Evolutionary conservation across 108 stramenopile genomes (phyloP).

Genomic region (Pseudonitzschia delicatissima): DNA sequence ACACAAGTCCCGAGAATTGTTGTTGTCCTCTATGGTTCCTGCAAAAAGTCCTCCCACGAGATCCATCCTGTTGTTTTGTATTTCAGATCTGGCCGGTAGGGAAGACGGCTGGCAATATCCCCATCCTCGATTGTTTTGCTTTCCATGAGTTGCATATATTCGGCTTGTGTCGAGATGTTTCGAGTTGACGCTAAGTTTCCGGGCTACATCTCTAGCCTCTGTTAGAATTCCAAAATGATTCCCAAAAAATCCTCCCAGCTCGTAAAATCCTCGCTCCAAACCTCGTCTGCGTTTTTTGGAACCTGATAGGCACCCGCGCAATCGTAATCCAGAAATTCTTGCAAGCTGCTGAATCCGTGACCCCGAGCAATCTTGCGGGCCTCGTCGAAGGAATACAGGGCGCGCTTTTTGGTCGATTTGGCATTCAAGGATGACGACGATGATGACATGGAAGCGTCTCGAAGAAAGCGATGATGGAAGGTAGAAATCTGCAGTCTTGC

Average conservation of each 20-base stretch:
- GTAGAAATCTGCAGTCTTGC: too few species aligned
- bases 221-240: slow-evolving; percentile 22
- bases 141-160: slow-evolving; percentile 33
- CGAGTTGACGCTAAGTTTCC: background rate
- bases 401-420: slow-evolving; percentile 18
- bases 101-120: slow-evolving; percentile 51
- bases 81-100: slow-evolving; percentile 59
- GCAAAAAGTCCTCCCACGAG: slow-evolving; percentile 52
- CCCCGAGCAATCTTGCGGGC: slow-evolving; percentile 64
- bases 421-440: too few species aligned
- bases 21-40: background rate
- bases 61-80: slow-evolving; percentile 59
- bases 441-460: too few species aligned
- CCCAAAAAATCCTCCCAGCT: slow-evolving; percentile 81
- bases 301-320: slow-evolving; percentile 75
- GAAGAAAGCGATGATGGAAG: too few species aligned
- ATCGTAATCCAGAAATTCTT: slow-evolving; percentile 64
- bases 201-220: slow-evolving; percentile 47
- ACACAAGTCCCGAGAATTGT: background rate
- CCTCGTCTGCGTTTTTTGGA: slow-evolving; percentile 64
- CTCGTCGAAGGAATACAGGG: slow-evolving; percentile 53
- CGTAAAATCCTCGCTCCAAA: slow-evolving; percentile 64
- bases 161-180: slow-evolving; percentile 36
- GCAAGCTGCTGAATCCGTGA: slow-evolving; percentile 53
- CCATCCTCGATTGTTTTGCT: slow-evolving; percentile 42